phyloP scores from a whole-genome alignment of 345 rosid species.

The Garcia nutans region DNA sequence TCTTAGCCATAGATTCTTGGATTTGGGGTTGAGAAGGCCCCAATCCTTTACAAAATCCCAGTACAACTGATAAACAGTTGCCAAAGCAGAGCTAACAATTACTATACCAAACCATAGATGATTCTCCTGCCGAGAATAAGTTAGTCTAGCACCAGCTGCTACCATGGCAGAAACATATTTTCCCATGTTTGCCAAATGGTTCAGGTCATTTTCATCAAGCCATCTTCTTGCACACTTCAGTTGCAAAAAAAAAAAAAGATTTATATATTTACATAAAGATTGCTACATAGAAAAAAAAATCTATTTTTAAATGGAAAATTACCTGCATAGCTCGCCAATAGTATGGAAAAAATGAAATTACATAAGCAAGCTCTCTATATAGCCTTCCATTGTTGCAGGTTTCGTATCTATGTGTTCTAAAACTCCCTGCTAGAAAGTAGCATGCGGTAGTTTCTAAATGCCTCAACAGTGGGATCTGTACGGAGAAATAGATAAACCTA shows the following conservation, averaged over 20 bases:
- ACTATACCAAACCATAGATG: conserved; percentile 56
- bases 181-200: conserved; percentile 90
- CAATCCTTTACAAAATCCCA: conserved; percentile 98
- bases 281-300: background rate
- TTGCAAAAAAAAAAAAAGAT: background rate
- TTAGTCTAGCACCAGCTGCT: conserved; percentile 86
- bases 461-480: conserved; percentile 80
- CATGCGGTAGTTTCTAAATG: conserved; percentile 83
- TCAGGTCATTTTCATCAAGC: conserved; percentile 66
- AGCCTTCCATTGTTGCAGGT: conserved; percentile 67
- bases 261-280: background rate
- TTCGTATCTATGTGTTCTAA: conserved; percentile 59
- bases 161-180: conserved; percentile 95
- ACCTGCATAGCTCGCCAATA: conserved; percentile 99
- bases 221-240: conserved; percentile 84
- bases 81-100: conserved; percentile 58
- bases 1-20: conserved; percentile 78
- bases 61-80: conserved; percentile 81
- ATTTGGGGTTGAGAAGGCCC: conserved; percentile 76
- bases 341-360: conserved; percentile 82
- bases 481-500: background rate
- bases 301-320: background rate
- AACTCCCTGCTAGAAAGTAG: conserved; percentile 72
- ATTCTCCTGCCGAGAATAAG: conserved; percentile 53
- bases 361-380: conserved; percentile 69